A percentile compares a stretch with the other conserved stretches of the same genome.
Evolutionary conservation across 495 filamentous ascomycete genomes (phyloP).

Genomic region (Aspergillus hancockii): DNA sequence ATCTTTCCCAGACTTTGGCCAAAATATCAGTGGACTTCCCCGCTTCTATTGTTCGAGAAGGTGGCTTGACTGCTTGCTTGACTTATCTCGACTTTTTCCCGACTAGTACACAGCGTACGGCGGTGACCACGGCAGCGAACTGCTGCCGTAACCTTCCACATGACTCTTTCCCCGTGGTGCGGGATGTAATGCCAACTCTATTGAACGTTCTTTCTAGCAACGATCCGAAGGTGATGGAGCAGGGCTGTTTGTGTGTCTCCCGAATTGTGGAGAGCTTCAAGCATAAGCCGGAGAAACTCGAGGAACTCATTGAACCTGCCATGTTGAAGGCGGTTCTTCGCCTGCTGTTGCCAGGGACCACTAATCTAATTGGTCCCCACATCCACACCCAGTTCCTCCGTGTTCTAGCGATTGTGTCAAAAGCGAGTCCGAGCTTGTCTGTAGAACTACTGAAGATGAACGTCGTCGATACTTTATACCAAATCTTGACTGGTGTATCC

Average conservation of each 20-base stretch:
- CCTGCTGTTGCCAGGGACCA: slow-evolving; percentile 88
- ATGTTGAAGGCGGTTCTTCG: slow-evolving; percentile 87
- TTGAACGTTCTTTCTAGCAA: slow-evolving; percentile 85
- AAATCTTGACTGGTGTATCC: slow-evolving; percentile 95
- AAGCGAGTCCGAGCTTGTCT: slow-evolving; percentile 82
- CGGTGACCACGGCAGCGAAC: slow-evolving; percentile 95
- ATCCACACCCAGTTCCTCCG: slow-evolving; percentile 97
- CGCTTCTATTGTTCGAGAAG: slow-evolving; percentile 92
- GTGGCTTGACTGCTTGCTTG: slow-evolving; percentile 89
- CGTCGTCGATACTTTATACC: slow-evolving; percentile 95
- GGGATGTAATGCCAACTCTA: slow-evolving; percentile 93
- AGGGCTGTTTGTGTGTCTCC: slow-evolving; percentile 95
- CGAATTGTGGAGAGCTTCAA: slow-evolving; percentile 96
- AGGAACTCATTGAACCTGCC: slow-evolving; percentile 85
- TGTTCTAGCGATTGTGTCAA: slow-evolving; percentile 83
- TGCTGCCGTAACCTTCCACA: slow-evolving; percentile 96
- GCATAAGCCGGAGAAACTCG: slow-evolving; percentile 79
- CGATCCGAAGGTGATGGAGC: slow-evolving; percentile 95
- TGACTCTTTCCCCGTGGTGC: slow-evolving; percentile 84
- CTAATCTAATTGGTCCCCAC: slow-evolving; percentile 90
- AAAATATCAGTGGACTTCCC: slow-evolving; percentile 98
- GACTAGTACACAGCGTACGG: slow-evolving; percentile 93
- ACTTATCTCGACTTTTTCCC: slow-evolving; percentile 97
- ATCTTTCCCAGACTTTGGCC: slow-evolving; percentile 68
- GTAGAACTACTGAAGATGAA: slow-evolving; percentile 94